A percentile compares a stretch with the other conserved stretches of the same genome.
Conservation (phyloP, 2,329 filamentous ascomycete genomes). For the Fusarium clavum region DNA sequence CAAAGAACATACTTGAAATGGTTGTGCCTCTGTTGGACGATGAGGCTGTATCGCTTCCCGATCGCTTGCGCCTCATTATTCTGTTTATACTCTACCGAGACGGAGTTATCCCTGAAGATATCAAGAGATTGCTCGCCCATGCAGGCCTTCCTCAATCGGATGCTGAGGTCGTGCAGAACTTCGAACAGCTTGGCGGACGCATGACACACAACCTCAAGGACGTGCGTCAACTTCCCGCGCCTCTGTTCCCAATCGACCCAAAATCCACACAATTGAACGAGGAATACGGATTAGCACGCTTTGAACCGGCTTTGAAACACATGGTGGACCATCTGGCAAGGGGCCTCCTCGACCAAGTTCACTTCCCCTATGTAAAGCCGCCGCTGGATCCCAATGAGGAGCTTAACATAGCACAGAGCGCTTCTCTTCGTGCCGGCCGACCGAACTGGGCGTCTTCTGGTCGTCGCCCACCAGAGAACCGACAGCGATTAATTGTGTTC, state of each 20-base stretch:
- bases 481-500: slow-evolving; percentile 91
- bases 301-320: slow-evolving; percentile 82
- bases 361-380: slow-evolving; percentile 80
- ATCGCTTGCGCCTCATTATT: slow-evolving; percentile 86
- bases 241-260: slow-evolving; percentile 78
- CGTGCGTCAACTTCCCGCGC: slow-evolving; percentile 69
- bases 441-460: slow-evolving; percentile 94
- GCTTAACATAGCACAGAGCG: slow-evolving; percentile 66
- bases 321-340: slow-evolving; percentile 80
- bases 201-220: slow-evolving; percentile 80
- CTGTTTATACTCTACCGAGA: slow-evolving; percentile 89
- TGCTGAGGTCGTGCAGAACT: slow-evolving; percentile 77
- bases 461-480: slow-evolving; percentile 78
- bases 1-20: slow-evolving; percentile 88
- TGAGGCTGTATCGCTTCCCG: slow-evolving; percentile 74
- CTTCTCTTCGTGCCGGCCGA: slow-evolving; percentile 89
- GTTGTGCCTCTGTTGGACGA: slow-evolving; percentile 91
- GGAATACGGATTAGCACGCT: slow-evolving; percentile 88
- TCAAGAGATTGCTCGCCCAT: slow-evolving; percentile 86
- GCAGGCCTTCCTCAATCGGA: slow-evolving; percentile 81
- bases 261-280: slow-evolving; percentile 69
- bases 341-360: slow-evolving; percentile 72
- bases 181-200: slow-evolving; percentile 84
- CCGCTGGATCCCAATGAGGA: slow-evolving; percentile 73
- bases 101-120: slow-evolving; percentile 84